These are phyloP conservation scores for Agaricus subrufescens DNA, from an alignment of 768 basidiomycete genomes.

Conservation along the genomic window DNA sequence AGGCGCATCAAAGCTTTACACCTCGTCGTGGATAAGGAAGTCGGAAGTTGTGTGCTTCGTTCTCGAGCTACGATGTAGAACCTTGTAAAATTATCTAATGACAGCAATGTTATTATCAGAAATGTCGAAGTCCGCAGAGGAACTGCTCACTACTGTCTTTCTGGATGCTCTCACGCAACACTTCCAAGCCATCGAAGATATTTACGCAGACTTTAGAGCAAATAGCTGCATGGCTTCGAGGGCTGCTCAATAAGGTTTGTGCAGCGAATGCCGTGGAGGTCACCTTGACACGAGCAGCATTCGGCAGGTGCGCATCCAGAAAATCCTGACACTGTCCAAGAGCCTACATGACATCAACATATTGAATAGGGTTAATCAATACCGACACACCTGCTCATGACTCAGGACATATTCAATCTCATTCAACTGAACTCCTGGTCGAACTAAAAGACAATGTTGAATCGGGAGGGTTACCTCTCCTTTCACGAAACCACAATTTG, in stretches of 20 bases:
- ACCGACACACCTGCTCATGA: slow-evolving; percentile 65
- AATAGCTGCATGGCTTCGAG: slow-evolving; percentile 61
- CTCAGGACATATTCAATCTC: slow-evolving; percentile 61
- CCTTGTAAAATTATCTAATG: slow-evolving; percentile 61
- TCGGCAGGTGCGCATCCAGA: slow-evolving; percentile 47
- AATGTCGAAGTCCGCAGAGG: background rate
- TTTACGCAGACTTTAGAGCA: slow-evolving; percentile 62
- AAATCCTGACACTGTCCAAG: slow-evolving; percentile 75
- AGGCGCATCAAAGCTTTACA: slow-evolving; percentile 30
- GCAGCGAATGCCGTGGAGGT: slow-evolving; percentile 75
- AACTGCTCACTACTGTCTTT: slow-evolving; percentile 41
- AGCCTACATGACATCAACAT: slow-evolving; percentile 38
- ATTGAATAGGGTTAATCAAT: background rate
- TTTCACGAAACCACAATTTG: slow-evolving; percentile 44
- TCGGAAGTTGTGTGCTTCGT: slow-evolving; percentile 17
- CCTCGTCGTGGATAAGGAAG: slow-evolving; percentile 10
- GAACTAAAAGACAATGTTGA: slow-evolving; percentile 66
- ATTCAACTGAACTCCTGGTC: slow-evolving; percentile 47
- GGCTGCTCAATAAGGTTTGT: slow-evolving; percentile 35
- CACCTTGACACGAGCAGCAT: slow-evolving; percentile 47
- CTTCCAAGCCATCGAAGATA: slow-evolving; percentile 56
- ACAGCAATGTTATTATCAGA: slow-evolving; percentile 2
- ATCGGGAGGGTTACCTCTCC: slow-evolving; percentile 59
- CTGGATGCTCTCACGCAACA: slow-evolving; percentile 62
- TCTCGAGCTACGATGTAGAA: slow-evolving; percentile 56